These are phyloP conservation scores for Mycena polygramma DNA, from an alignment of 768 basidiomycete species.

Conservation along the genomic window DNA sequence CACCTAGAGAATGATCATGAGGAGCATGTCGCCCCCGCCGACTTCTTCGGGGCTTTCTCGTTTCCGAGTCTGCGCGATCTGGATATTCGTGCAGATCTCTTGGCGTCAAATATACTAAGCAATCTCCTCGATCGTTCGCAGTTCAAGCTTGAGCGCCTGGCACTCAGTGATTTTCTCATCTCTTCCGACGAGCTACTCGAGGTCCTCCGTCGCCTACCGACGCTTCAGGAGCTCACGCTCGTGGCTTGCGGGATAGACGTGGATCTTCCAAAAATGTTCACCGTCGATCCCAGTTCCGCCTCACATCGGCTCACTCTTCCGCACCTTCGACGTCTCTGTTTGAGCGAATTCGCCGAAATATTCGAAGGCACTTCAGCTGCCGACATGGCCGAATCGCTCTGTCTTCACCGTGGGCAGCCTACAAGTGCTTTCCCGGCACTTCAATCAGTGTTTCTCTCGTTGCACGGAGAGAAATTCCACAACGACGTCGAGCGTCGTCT, in stretches of 20 bases:
- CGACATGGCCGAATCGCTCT: background rate
- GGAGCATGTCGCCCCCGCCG: background rate
- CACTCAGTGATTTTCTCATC: background rate
- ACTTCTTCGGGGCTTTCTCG: background rate
- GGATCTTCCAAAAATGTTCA: no score
- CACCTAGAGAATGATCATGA: background rate
- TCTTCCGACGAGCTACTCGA: background rate
- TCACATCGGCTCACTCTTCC: background rate
- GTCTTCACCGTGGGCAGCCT: background rate
- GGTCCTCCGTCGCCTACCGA: background rate
- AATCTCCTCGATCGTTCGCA: background rate
- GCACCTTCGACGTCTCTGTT: no score
- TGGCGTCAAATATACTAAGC: background rate
- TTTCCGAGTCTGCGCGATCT: slow-evolving; percentile 1
- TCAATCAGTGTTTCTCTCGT: background rate
- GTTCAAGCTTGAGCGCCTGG: background rate
- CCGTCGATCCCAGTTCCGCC: background rate
- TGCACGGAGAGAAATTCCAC: background rate
- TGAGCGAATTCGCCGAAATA: background rate
- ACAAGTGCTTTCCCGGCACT: background rate
- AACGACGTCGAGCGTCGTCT: background rate
- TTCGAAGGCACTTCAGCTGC: background rate
- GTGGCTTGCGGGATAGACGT: background rate
- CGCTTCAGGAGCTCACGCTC: background rate
- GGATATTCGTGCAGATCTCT: background rate